These are phyloP conservation scores for Plasmodium ovale DNA, from an alignment of 169 alveolate species.

Conservation along the genomic window DNA sequence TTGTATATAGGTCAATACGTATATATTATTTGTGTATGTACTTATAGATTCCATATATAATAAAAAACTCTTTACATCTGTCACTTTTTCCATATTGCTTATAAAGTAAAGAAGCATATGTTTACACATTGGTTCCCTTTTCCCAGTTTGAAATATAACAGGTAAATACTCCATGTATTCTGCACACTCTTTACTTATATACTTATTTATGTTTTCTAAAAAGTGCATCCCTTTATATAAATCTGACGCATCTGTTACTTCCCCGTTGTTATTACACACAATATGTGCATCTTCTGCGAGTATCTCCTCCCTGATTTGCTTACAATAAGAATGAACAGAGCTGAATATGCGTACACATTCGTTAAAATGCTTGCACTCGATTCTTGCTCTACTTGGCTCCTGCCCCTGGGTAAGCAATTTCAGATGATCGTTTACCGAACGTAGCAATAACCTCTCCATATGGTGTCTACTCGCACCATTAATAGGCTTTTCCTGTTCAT, in stretches of 20 bases:
- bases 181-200: neutral
- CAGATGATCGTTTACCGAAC: neutral
- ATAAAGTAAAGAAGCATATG: slow-evolving; percentile 22
- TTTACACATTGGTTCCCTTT: neutral
- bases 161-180: neutral
- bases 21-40: slow-evolving; percentile 35
- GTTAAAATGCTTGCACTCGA: neutral
- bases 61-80: slow-evolving; percentile 3
- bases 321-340: neutral
- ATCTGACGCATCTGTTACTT: too few relatives aligned
- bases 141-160: neutral
- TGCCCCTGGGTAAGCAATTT: neutral
- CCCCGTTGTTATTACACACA: too few relatives aligned
- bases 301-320: neutral
- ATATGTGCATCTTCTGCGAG: too few relatives aligned
- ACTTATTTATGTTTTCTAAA: slow-evolving; percentile 5
- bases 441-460: too few relatives aligned
- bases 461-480: too few relatives aligned
- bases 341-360: slow-evolving; percentile 11
- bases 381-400: neutral
- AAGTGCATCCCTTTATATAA: neutral
- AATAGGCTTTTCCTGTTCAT: too few relatives aligned
- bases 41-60: slow-evolving; percentile 10
- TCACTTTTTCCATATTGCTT: slow-evolving; percentile 1
- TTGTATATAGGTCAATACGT: slow-evolving; percentile 27